Percentiles rank a stretch among this genome's conserved stretches.
These are phyloP conservation scores for Benincasa hispida DNA, from an alignment of 306 rosid genomes.

Conservation along the genomic window DNA sequence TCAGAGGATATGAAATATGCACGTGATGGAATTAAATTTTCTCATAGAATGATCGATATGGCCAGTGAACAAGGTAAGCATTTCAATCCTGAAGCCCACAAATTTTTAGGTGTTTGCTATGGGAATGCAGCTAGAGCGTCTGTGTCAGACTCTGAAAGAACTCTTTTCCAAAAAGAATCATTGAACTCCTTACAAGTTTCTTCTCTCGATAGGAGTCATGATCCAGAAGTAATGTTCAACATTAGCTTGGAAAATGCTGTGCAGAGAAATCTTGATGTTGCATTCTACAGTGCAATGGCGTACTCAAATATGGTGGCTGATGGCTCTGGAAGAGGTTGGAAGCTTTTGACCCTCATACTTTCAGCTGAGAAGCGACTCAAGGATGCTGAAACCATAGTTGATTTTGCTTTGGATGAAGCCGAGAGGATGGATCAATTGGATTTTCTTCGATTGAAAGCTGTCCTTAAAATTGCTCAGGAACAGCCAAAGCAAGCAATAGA, in stretches of 20 bases:
- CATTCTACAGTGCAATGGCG: conserved; percentile 42
- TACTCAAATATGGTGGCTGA: conserved; percentile 54
- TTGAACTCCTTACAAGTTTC: conserved; percentile 45
- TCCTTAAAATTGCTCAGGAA: conserved; percentile 64
- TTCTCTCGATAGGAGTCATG: conserved; percentile 20
- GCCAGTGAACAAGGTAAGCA: conserved; percentile 40
- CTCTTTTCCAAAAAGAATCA: conserved; percentile 44
- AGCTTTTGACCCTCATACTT: conserved; percentile 54
- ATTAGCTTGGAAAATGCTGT: conserved; percentile 68
- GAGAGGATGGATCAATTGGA: conserved; percentile 56
- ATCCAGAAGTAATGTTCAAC: conserved; percentile 47
- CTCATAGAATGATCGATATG: conserved; percentile 30
- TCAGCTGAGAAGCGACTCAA: conserved; percentile 68
- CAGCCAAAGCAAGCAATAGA: conserved; percentile 89
- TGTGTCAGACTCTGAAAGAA: conserved; percentile 65
- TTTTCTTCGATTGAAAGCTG: conserved; percentile 73
- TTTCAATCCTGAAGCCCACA: conserved; percentile 41
- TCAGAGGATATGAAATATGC: conserved; percentile 42
- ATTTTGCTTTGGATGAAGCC: conserved; percentile 73
- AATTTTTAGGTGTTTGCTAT: conserved; percentile 62
- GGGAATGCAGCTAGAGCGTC: conserved; percentile 66
- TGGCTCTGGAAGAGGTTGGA: conserved; percentile 58
- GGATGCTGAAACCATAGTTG: conserved; percentile 69
- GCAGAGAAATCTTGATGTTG: conserved; percentile 65
- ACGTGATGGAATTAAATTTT: conserved; percentile 43